Base-by-base conservation (phyloP, 2,329 filamentous ascomycete species). In the Talaromyces sp. region DNA sequence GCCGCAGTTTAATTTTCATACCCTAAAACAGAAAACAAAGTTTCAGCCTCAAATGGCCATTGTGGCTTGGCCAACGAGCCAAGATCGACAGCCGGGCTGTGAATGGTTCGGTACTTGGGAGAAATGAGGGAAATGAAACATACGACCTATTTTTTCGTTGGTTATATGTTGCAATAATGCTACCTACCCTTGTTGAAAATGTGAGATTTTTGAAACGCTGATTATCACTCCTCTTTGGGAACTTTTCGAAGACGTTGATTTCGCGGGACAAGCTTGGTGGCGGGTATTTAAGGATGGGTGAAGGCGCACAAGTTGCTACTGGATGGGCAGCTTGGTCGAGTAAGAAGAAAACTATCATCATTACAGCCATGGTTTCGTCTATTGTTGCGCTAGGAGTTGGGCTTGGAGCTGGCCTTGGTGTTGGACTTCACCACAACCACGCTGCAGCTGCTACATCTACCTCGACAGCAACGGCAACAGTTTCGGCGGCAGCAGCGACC, bases 41-140 rank as follows among this genome's bases (percentile, higher is more conserved):
- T 52, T 52, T 52, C 49, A 52, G 49, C 49, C 49, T 52, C 27
- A 33, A n/a, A 31, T 52, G 15, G 10, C 3, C n/a, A n/a, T 33
- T 33, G 49, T 52, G 49, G 49, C 49, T 52, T 52, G 49, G 49
- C 49, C 49, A 52, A 52, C 49, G 27, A 52, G 49, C 49, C 49
- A 52, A 52, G 25, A 52, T 33, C 17, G 8, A 6, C 15, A 52
- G 17, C 6, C 15, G 49, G 49, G 49, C 49, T 52, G 49, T 52
- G 49, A 52, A 52, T 52, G 49, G 49, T 31, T 52, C 49, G 15
- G 25, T n/a, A 33, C n/a, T 52, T 52, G 49, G 10, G 27, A 1
- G 22, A 49, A 33, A 52, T 52, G 25, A 52, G 8, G 2, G 11
- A n/a, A 11, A 31, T 31, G 49, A 52, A 52, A 31, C 25, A 19